Base-by-base conservation (phyloP, 768 basidiomycete species). In the Lactarius indigo region DNA sequence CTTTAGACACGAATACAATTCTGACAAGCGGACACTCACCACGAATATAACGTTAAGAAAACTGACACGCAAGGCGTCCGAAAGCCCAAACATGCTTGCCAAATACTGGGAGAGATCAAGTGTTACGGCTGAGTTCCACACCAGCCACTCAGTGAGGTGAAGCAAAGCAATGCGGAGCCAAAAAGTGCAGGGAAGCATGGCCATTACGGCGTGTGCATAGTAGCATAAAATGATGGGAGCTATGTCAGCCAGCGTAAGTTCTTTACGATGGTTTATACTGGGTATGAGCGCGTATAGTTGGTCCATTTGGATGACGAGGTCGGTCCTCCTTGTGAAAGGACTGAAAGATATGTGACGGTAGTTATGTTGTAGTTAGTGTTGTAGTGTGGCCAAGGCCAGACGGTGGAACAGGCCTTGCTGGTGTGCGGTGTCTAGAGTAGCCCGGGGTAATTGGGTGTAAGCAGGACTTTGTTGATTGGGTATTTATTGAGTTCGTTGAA, bases 321-420 rank as follows among this genome's bases (percentile, higher is more conserved):
- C 23, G 8, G n/a, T 23, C n/a, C n/a, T 23, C n/a, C n/a, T n/a
- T 5, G 47, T 23, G n/a, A 41, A 17, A 17, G 31, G 42, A 42
- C 20, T 1, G 18, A 42, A 5, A 42, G 41, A 42, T 6, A 42
- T 42, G 41, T 42, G 41, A 20, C 0, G 26, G 42, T 15, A 30
- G 39, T 23, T 6, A 12, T 12, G 30, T 12, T 8, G 26, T n/a
- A 33, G 47, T 54, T 31, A 78, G 64, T 1, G 73, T 69, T n/a
- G 30, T 18, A 13, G 28, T 33, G 42, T 59, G 42, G 8, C 20
- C 13, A 54, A 58, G 57, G 35, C 17, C 12, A 6, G 57, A 15
- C 18, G 44, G 42, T 28, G 12, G 63, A 57, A 15, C 26, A 23
- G 30, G 42, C 20, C 20, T 44, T n/a, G 42, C 42, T 20, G 0